Evolutionary conservation across 1,284 basidiomycete genomes (phyloP), one percentile per base, ranked within the genome.

Genomic region (Sanghuangporus sanghuang): DNA sequence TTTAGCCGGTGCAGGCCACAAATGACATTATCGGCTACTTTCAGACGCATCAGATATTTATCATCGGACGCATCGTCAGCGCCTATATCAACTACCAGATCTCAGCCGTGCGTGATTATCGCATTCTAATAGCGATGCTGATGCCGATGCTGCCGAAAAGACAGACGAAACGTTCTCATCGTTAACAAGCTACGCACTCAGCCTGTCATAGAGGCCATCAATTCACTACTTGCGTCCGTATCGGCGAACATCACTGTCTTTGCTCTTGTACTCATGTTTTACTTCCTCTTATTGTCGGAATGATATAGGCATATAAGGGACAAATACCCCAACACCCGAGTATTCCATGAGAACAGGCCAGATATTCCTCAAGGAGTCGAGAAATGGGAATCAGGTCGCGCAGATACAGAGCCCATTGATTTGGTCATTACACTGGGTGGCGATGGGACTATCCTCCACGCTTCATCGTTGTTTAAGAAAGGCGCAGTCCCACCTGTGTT

Each of bases 391-490:
- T 81, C 86, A 69, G 80, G 87, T n/a, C 42, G 12, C 36, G n/a
- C 18, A 38, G 35, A 36, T 16, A 46, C 27, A 4, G 78, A 85
- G 66, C 81, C 80, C 62, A 89, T 95, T 64, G 93, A 96, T 73
- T 81, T 98, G 7, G 89, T 97, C 14, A 85, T 98, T 38, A 97
- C 96, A 0, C 76, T 98, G 1, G 96, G 96, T 57, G 96, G 96
- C 27, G 96, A 98, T 72, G 96, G 96, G 2, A 98, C 96, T 1
- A 96, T 98, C 57, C 81, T 98, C 3, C 95, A 97, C 72, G 94
- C 95, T 0, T 96, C 95, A 4, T 94, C 93, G 27, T 78, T 98
- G 6, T 98, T 98, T 74, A 92, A 89, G 69, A 80, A 84, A 7
- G 91, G 90, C 39, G 90, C 93, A 23, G 95, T 97, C 12, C 96